Evolutionary conservation across 306 rosid genomes (phyloP).

Genomic region (Cucurbita pepo): DNA sequence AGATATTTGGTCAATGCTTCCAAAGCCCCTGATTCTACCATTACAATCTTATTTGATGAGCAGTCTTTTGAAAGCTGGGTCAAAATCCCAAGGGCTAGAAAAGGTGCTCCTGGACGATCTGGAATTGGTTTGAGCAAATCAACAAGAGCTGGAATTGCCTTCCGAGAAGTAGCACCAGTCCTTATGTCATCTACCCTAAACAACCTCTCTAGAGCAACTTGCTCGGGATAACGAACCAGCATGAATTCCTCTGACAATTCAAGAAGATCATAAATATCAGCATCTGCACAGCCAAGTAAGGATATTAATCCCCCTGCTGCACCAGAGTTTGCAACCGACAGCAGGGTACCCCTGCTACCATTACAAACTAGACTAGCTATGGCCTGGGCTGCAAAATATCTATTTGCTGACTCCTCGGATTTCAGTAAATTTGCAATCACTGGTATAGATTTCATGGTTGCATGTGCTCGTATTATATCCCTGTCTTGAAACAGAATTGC

Average conservation of each 20-base stretch:
- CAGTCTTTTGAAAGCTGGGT: constrained; percentile 83
- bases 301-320: constrained; percentile 94
- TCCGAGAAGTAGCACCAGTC: constrained; percentile 86
- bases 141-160: constrained; percentile 92
- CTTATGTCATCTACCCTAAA: constrained; percentile 97
- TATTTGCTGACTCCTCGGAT: constrained; percentile 69
- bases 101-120: constrained; percentile 98
- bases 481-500: constrained; percentile 86
- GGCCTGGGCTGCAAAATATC: constrained; percentile 93
- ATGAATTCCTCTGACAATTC: constrained; percentile 85
- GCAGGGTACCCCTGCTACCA: constrained; percentile 96
- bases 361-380: constrained; percentile 89
- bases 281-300: constrained; percentile 87
- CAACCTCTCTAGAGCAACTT: constrained; percentile 88
- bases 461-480: constrained; percentile 84
- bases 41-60: constrained; percentile 72
- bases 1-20: constrained; percentile 92
- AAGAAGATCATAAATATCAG: constrained; percentile 75
- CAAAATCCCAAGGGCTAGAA: constrained; percentile 77
- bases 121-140: constrained; percentile 99
- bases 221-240: constrained; percentile 82
- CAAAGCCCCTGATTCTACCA: constrained; percentile 95
- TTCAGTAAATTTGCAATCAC: constrained; percentile 71
- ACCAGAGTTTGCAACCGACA: constrained; percentile 94
- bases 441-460: constrained; percentile 71